Evolutionary conservation across 169 alveolate genomes (phyloP), one percentile per base, ranked within the genome.

Genomic region (Eimeria maxima): DNA sequence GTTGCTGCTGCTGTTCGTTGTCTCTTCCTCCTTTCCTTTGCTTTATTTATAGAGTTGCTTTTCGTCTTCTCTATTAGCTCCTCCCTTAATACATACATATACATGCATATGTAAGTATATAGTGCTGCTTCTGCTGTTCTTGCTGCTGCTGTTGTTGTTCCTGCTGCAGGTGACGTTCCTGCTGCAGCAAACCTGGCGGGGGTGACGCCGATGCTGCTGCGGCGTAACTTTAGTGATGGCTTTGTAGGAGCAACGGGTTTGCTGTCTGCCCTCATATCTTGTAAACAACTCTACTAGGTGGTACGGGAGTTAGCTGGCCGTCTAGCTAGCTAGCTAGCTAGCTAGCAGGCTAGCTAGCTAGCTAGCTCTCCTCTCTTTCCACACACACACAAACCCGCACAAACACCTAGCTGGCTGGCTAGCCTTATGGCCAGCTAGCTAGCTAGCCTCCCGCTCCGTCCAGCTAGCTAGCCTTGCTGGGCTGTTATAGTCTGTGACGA

Each of bases 211-310:
- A 24, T 76, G 63, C 60, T 76, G 57, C 57, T 76, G 63, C 57
- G 57, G 13, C 87, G 87, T 24, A 76, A 76, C 60, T 44, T 76
- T 60, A 76, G 87, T 16, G 87, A 76, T 24, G 87, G 87, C 33
- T 76, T 76, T 44, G 87, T 76, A 7, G 87, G 87, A n/a, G 87
- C 87, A 4, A 10, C 87, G 16, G 87, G 87, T 33, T 45, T 76
- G 42, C n/a, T 76, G 24, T 76, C 87, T 24, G 87, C 87, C 10
- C 10, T 76, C 16, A 76, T 76, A 33, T 76, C 87, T 6, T 76
- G 87, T 27, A 27, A 42, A 6, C 87, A 76, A 60, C 87, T 76
- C 33, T 76, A 76, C 16, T 76, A 76, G 87, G 57, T 60, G 8
- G 57, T 45, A 16, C 80, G 80, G 20, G 80, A 69, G 80, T 45